Evolutionary conservation across 805 yeast species (phyloP).

Genomic region (Candida morakotiae): DNA sequence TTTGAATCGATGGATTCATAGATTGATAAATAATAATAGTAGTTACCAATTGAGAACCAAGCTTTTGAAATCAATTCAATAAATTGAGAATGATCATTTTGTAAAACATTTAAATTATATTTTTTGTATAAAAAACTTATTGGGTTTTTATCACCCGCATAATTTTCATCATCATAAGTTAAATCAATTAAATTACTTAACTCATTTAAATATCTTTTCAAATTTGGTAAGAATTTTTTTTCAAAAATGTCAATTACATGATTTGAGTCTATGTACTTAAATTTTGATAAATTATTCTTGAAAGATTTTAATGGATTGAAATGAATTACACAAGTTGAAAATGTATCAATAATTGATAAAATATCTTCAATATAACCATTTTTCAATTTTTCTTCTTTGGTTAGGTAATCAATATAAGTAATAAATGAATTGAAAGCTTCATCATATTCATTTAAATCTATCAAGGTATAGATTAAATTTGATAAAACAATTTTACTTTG

Average conservation of each 20-base stretch:
- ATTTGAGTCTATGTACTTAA: slow-evolving; percentile 22
- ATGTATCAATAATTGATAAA: slow-evolving; percentile 28
- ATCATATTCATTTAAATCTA: slow-evolving; percentile 34
- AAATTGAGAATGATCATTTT: slow-evolving; percentile 22
- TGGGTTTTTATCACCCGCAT: slow-evolving; percentile 12
- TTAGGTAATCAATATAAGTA: slow-evolving; percentile 30
- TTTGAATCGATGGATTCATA: slow-evolving; percentile 21
- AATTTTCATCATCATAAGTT: slow-evolving; percentile 22
- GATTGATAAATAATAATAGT: slow-evolving; percentile 22
- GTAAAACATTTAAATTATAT: slow-evolving; percentile 28
- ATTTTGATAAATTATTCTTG: slow-evolving; percentile 15
- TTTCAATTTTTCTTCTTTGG: slow-evolving; percentile 28
- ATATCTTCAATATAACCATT: slow-evolving; percentile 27
- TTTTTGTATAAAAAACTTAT: slow-evolving; percentile 34
- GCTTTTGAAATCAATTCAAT: slow-evolving; percentile 28
- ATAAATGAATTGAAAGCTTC: slow-evolving; percentile 42
- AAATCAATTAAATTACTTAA: slow-evolving; percentile 21
- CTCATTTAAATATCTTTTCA: slow-evolving; percentile 20
- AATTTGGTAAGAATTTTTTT: slow-evolving; percentile 13
- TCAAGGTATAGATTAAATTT: slow-evolving; percentile 26
- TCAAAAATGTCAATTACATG: slow-evolving; percentile 16
- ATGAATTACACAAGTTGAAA: slow-evolving; percentile 25
- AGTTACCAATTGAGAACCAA: slow-evolving; percentile 35
- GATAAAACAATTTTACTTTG: slow-evolving; percentile 34
- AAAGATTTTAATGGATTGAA: slow-evolving; percentile 36